These are phyloP conservation scores for Paramarasmius palmivorus DNA, from an alignment of 1,284 basidiomycete genomes.

Conservation along the genomic window DNA sequence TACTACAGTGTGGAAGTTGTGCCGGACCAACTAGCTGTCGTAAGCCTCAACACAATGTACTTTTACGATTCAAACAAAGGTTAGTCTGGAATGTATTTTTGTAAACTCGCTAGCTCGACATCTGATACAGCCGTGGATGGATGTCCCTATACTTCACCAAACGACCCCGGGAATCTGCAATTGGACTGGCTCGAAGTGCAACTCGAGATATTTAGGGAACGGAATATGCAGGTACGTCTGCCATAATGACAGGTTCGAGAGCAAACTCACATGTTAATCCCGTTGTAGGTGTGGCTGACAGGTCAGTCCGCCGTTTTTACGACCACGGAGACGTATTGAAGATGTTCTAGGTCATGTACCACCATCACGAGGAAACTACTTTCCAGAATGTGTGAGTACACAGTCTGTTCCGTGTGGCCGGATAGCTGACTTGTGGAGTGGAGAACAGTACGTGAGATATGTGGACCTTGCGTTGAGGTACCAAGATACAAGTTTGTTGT, in stretches of 20 bases:
- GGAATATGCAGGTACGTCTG: conserved; percentile 79
- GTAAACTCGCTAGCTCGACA: background rate
- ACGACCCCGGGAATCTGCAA: conserved; percentile 83
- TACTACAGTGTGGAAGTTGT: conserved; percentile 87
- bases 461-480: conserved; percentile 80
- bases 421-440: conserved; percentile 10
- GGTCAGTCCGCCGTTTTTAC: conserved; percentile 26
- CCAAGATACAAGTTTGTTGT: conserved; percentile 72
- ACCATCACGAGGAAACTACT: conserved; percentile 81
- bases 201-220: conserved; percentile 66
- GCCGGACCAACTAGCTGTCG: conserved; percentile 73
- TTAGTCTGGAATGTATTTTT: conserved; percentile 28
- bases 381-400: conserved; percentile 76
- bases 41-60: conserved; percentile 91
- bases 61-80: conserved; percentile 93
- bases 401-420: conserved; percentile 11
- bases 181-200: conserved; percentile 93
- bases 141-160: conserved; percentile 56
- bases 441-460: conserved; percentile 81
- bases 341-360: conserved; percentile 67
- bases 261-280: background rate
- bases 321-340: conserved; percentile 14
- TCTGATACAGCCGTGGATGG: conserved; percentile 59
- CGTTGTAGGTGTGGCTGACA: conserved; percentile 47
- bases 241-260: background rate